These are phyloP conservation scores for Ensete glaucum DNA, from an alignment of 176 grass and related monocot genomes.

Conservation along the genomic window DNA sequence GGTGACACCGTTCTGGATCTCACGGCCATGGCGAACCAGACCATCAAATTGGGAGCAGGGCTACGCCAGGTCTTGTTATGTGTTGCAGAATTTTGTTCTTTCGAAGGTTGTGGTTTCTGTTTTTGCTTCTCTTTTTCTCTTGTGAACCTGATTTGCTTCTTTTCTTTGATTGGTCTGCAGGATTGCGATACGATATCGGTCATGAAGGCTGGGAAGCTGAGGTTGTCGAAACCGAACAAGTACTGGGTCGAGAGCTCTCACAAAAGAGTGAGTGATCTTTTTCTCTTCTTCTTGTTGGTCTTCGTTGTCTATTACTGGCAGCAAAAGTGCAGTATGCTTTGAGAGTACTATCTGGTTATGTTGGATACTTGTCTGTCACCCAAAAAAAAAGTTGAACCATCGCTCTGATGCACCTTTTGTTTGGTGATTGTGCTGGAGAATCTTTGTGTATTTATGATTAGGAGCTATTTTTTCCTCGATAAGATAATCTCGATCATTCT, in stretches of 20 bases:
- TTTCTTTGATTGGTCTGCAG: constrained; percentile 21
- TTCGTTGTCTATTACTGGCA: not conserved
- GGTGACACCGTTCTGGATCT: constrained; percentile 78
- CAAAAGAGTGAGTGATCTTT: constrained; percentile 53
- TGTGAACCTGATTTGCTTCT: not conserved
- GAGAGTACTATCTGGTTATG: not conserved
- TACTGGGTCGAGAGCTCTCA: constrained; percentile 92
- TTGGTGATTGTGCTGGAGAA: not conserved
- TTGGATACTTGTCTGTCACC: not conserved
- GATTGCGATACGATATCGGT: constrained; percentile 64
- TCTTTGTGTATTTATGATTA: too few species aligned
- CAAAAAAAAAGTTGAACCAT: not conserved
- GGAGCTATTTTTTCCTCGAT: not conserved
- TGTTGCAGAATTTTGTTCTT: not conserved
- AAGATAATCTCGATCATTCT: not conserved
- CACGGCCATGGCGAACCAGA: constrained; percentile 61
- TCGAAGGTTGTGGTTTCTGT: not conserved
- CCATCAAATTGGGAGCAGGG: constrained; percentile 69
- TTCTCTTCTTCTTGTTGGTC: constrained; percentile 2
- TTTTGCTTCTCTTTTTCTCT: not conserved
- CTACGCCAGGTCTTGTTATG: constrained; percentile 52
- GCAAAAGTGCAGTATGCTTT: not conserved
- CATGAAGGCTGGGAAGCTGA: constrained; percentile 54
- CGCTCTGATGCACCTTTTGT: not conserved
- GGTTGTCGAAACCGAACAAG: constrained; percentile 81